Evolutionary conservation across 2,329 filamentous ascomycete species (phyloP).

Genomic region (Fusarium duplospermum): DNA sequence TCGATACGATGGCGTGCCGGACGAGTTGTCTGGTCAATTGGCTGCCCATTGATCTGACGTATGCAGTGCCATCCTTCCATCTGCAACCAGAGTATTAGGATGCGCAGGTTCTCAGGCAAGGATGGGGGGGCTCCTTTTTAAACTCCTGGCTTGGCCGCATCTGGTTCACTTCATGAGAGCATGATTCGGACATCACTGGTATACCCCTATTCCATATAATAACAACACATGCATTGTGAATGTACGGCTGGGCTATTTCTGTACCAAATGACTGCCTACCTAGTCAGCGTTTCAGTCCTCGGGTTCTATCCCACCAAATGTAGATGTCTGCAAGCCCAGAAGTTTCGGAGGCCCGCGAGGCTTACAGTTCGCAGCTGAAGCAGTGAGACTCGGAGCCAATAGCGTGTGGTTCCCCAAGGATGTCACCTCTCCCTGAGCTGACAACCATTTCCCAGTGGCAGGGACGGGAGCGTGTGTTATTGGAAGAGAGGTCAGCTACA

Average conservation of each 20-base stretch:
- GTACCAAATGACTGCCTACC: constrained; percentile 20
- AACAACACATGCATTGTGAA: neutral
- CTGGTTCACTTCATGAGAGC: constrained; percentile 10
- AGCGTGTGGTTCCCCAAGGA: constrained; percentile 8
- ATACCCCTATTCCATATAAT: constrained; percentile 13
- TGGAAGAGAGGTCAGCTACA: constrained; percentile 17
- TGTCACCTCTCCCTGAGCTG: constrained; percentile 24
- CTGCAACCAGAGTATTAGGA: constrained; percentile 6
- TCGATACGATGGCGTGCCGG: constrained; percentile 6
- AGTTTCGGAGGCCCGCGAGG: constrained; percentile 25
- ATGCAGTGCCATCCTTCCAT: neutral
- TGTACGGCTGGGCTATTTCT: constrained; percentile 9
- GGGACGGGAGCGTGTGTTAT: constrained; percentile 23
- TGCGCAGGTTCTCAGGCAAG: constrained; percentile 4
- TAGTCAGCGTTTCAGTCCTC: constrained; percentile 15
- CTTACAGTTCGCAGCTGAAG: constrained; percentile 33
- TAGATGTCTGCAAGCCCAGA: constrained; percentile 14
- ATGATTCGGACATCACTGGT: neutral
- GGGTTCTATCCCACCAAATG: constrained; percentile 13
- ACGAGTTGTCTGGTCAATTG: neutral
- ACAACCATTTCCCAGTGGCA: constrained; percentile 10
- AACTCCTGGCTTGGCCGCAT: constrained; percentile 7
- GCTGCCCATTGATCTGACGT: neutral
- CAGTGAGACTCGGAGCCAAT: constrained; percentile 19
- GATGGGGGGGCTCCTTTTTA: constrained; percentile 14